phyloP scores from a whole-genome alignment of 2,329 filamentous ascomycete genomes.

The Ascochyta lentis region DNA sequence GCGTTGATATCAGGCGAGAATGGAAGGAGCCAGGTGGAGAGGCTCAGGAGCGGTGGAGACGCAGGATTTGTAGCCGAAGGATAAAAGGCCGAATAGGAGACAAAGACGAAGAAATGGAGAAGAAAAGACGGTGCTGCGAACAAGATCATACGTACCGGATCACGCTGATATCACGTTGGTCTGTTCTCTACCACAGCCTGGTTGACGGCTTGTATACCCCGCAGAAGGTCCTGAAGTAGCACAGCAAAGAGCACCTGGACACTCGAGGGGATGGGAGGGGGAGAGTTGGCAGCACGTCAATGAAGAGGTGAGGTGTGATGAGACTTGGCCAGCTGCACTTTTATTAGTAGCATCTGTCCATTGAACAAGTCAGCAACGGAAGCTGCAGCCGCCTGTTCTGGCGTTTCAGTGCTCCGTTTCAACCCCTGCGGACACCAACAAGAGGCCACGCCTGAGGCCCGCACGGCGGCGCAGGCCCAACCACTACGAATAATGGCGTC shows the following conservation, averaged over 20 bases:
- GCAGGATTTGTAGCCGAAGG: not conserved
- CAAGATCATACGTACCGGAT: constrained; percentile 8
- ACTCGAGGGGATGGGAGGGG: constrained; percentile 11
- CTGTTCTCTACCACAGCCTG: not conserved
- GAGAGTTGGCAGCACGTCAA: constrained; percentile 20
- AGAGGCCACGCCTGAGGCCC: constrained; percentile 30
- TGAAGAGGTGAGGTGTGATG: constrained; percentile 29
- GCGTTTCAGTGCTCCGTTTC: constrained; percentile 48
- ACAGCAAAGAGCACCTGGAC: constrained; percentile 13
- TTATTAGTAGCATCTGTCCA: constrained; percentile 27
- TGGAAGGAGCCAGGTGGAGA: not conserved
- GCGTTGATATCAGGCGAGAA: not conserved
- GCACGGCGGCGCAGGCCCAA: constrained; percentile 13
- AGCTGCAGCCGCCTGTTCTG: constrained; percentile 42
- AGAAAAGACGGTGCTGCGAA: not conserved
- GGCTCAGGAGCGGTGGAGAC: not conserved
- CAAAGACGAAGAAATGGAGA: not conserved
- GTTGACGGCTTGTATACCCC: constrained; percentile 7
- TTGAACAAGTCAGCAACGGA: constrained; percentile 34
- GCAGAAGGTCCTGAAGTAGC: constrained; percentile 16
- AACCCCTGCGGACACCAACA: constrained; percentile 45
- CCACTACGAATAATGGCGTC: constrained; percentile 12
- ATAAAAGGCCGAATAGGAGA: not conserved
- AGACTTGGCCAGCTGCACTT: constrained; percentile 27
- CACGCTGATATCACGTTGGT: not conserved